Base-by-base conservation (phyloP, 345 rosid species). In the Melaleuca alternifolia region DNA sequence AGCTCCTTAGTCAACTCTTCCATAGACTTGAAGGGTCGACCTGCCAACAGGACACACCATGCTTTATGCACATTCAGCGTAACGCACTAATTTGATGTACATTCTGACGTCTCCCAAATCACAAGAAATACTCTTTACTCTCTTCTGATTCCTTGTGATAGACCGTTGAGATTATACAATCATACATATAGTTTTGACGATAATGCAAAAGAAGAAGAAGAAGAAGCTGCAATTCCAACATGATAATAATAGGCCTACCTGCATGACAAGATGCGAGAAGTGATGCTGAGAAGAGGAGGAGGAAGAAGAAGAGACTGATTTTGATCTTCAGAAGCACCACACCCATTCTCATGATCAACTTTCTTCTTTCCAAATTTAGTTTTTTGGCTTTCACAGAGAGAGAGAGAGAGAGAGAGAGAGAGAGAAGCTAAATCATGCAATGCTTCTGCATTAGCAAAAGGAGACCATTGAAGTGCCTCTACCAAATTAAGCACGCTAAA, bases 281-380 rank as follows among this genome's bases (percentile, higher is more conserved):
- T 56, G 86, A 85, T 6, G 86, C 50, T 54, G 79, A 26, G 53
- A 50, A 50, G 75, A 86, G 87, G 75, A 86, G n/a, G 59, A 85
- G 33, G 61, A 85, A 41, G 79, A 48, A 12, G 81, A 61, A 26
- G 15, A 46, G 52, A 37, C 24, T 85, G 82, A n/a, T 85, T 83
- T 77, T 86, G 62, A 86, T 51, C 76, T 86, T 86, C 84, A 79
- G 87, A 77, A 56, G 82, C 86, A 54, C 10, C n/a, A 28, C 46
- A 26, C 24, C 51, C 82, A 71, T 71, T 61, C 21, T 48, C 65
- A 11, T 85, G 82, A 51, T 85, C 83, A 65, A 23, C 87, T 56
- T 84, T 56, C 85, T 46, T 54, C 61, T 52, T 75, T 46, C 54
- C 48, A 51, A 48, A 1, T 51, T 30, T 24, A 61, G 30, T 59